These are phyloP conservation scores for Cryptosporidium sp. DNA, from an alignment of 169 alveolate genomes.

Conservation along the genomic window DNA sequence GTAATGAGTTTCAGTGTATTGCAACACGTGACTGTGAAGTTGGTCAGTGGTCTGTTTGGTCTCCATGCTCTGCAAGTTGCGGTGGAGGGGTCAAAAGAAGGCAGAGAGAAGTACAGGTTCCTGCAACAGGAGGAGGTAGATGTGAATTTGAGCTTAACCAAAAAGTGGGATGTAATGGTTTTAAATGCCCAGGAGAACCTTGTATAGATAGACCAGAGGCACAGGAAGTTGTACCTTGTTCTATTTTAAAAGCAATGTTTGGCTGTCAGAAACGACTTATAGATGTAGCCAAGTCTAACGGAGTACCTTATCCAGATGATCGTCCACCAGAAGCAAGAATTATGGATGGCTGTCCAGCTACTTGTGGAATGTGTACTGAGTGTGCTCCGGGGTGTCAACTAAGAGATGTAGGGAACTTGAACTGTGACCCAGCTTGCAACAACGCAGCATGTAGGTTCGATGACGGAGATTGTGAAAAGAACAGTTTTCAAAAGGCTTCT, in stretches of 20 bases:
- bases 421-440: constrained; percentile 81
- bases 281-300: constrained; percentile 78
- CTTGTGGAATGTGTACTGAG: constrained; percentile 80
- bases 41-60: constrained; percentile 81
- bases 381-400: constrained; percentile 83
- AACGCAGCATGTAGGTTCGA: constrained; percentile 79
- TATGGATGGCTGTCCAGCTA: constrained; percentile 80
- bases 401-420: constrained; percentile 80
- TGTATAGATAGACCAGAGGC: constrained; percentile 81
- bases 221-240: constrained; percentile 78
- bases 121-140: constrained; percentile 69
- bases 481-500: constrained; percentile 44
- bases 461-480: constrained; percentile 82
- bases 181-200: constrained; percentile 76
- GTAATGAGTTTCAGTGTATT: constrained; percentile 68
- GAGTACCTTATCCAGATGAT: constrained; percentile 77
- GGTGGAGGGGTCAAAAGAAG: constrained; percentile 82
- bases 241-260: constrained; percentile 77
- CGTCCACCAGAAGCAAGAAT: constrained; percentile 81
- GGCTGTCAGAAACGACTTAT: constrained; percentile 78
- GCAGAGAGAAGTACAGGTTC: constrained; percentile 73
- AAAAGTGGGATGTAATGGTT: constrained; percentile 75
- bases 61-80: constrained; percentile 79
- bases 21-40: constrained; percentile 80
- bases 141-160: constrained; percentile 56